phyloP scores from a whole-genome alignment of 805 yeast species.

The Candida hungchunana region DNA sequence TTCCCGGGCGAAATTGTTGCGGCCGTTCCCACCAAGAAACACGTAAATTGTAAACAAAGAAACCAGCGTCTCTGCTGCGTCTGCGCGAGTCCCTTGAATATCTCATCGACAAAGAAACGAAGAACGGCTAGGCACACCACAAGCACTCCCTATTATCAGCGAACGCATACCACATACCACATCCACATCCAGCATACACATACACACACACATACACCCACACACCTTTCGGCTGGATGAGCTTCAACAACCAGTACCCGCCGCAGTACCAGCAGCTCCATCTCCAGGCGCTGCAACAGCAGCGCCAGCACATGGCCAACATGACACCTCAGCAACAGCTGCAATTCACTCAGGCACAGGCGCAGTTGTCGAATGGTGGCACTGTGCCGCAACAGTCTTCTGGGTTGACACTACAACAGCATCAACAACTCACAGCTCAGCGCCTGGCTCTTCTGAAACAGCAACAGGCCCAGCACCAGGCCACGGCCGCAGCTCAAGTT shows the following conservation, averaged over 20 bases:
- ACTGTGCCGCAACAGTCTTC: conserved; percentile 3
- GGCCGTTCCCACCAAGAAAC: no score
- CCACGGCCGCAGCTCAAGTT: conserved; percentile 18
- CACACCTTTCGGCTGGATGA: conserved; percentile 4
- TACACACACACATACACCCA: neutral
- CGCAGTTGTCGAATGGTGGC: conserved; percentile 3
- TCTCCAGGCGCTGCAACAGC: conserved; percentile 21
- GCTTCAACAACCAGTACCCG: conserved; percentile 15
- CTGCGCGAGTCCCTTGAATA: no score
- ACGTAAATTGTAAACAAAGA: no score
- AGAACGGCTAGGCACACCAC: no score
- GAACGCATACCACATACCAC: no score
- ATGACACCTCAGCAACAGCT: conserved; percentile 15
- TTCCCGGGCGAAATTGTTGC: no score
- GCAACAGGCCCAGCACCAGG: conserved; percentile 16
- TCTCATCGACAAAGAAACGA: no score
- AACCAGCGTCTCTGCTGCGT: no score
- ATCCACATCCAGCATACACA: neutral
- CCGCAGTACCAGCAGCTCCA: conserved; percentile 24
- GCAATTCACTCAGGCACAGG: conserved; percentile 9
- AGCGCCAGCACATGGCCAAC: conserved; percentile 19
- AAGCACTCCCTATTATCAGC: no score
- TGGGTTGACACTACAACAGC: conserved; percentile 18
- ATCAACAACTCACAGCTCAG: conserved; percentile 22
- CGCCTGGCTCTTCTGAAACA: conserved; percentile 21